A percentile compares a stretch with the other conserved stretches of the same genome.
Conservation (phyloP, 352 stramenopile species). For the Pythium dissotocum region DNA sequence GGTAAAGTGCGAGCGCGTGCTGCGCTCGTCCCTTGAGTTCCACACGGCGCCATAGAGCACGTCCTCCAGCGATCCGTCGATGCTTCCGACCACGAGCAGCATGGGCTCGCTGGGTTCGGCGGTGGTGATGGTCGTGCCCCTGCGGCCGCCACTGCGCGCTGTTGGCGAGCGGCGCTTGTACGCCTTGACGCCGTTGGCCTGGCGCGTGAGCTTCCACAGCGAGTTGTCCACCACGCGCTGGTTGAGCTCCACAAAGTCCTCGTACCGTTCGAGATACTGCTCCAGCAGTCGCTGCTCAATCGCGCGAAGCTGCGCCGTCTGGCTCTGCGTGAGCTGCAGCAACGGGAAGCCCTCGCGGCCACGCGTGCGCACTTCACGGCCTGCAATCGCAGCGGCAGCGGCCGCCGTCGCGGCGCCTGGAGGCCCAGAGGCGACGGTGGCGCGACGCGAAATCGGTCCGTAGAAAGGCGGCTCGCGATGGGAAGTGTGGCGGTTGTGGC, state of each 20-base stretch:
- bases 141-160: slow-evolving; percentile 11
- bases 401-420: neutral
- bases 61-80: slow-evolving; percentile 62
- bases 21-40: slow-evolving; percentile 46
- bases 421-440: neutral
- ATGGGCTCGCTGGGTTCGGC: slow-evolving; percentile 26
- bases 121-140: slow-evolving; percentile 7
- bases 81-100: slow-evolving; percentile 40
- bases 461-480: slow-evolving; percentile 13
- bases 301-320: slow-evolving; percentile 44
- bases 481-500: neutral
- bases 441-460: neutral
- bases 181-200: slow-evolving; percentile 50
- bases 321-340: slow-evolving; percentile 39
- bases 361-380: neutral
- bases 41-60: slow-evolving; percentile 62
- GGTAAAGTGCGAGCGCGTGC: slow-evolving; percentile 54
- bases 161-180: slow-evolving; percentile 34
- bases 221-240: slow-evolving; percentile 25
- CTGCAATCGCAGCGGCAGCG: neutral
- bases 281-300: slow-evolving; percentile 51
- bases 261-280: slow-evolving; percentile 56
- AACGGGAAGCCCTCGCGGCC: slow-evolving; percentile 21
- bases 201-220: slow-evolving; percentile 49
- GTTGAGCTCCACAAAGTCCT: slow-evolving; percentile 30